Conservation (phyloP, 73 alveolate genomes). For the Blepharisma japonicum region DNA sequence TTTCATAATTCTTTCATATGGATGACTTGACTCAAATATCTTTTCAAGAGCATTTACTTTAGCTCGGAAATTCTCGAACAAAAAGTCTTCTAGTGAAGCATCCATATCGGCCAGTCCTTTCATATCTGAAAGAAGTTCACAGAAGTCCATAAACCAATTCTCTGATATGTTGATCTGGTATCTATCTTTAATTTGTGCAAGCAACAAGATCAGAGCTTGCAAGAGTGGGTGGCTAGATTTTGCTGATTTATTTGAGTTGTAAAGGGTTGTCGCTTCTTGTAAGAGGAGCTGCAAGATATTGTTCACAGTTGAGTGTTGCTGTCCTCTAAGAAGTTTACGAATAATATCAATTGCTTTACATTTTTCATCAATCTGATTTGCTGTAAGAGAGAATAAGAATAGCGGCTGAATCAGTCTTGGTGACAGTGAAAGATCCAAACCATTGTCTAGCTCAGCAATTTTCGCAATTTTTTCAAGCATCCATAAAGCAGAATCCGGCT, state of each 20-base stretch:
- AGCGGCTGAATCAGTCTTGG: not conserved
- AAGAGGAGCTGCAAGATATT: not conserved
- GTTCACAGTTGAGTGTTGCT: not conserved
- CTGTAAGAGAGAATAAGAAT: not conserved
- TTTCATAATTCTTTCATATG: not conserved
- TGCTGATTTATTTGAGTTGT: not conserved
- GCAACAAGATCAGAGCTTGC: constrained; percentile 8
- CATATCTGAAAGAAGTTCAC: constrained; percentile 15
- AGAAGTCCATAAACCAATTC: constrained; percentile 3
- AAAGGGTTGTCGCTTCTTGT: not conserved
- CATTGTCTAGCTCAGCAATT: not conserved
- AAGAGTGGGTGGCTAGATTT: not conserved
- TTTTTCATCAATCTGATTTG: constrained; percentile 1
- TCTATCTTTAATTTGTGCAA: not conserved
- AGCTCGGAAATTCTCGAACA: constrained; percentile 8
- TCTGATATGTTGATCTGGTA: not conserved
- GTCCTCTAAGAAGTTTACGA: constrained; percentile 15
- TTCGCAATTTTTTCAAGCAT: constrained; percentile 2
- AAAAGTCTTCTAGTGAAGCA: not conserved
- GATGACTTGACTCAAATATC: constrained; percentile 18
- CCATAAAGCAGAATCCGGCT: constrained; percentile 3
- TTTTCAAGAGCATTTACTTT: not conserved
- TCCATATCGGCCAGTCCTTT: not conserved
- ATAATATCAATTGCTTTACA: not conserved
- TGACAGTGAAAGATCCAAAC: not conserved